These are phyloP conservation scores for Purpureocillium takamizusanense DNA, from an alignment of 2,329 filamentous ascomycete species.

Conservation along the genomic window DNA sequence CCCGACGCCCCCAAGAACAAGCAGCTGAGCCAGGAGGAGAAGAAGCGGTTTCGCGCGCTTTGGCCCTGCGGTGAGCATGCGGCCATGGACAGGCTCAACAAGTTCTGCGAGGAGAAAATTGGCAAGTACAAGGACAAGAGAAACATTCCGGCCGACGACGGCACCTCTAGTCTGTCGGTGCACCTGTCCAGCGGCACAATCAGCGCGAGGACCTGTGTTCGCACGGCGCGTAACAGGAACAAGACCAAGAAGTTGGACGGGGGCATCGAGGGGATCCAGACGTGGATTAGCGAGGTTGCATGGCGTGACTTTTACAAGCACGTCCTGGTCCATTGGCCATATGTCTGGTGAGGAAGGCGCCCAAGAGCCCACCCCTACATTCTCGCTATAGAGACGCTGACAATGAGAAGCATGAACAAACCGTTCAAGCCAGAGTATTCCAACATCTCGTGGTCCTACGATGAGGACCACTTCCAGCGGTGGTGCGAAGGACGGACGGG, in stretches of 20 bases:
- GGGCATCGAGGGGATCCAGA: conserved; percentile 55
- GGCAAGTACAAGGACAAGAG: conserved; percentile 52
- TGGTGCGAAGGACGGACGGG: conserved; percentile 72
- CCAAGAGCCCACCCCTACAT: no score
- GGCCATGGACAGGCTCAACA: conserved; percentile 52
- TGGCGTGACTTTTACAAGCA: conserved; percentile 89
- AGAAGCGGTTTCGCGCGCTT: conserved; percentile 43
- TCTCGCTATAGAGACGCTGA: conserved; percentile 5
- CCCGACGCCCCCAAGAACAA: conserved; percentile 58
- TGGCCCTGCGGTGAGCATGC: conserved; percentile 74
- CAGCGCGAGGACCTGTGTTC: conserved; percentile 57
- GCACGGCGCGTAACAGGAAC: conserved; percentile 53
- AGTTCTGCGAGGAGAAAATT: conserved; percentile 59
- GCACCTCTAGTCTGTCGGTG: conserved; percentile 62
- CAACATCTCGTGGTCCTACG: conserved; percentile 75
- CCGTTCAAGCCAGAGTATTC: conserved; percentile 73
- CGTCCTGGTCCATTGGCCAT: conserved; percentile 78
- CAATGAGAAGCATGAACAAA: conserved; percentile 40
- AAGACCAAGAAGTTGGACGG: conserved; percentile 56
- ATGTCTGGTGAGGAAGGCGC: conserved; percentile 58
- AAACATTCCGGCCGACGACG: conserved; percentile 53
- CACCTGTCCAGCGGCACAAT: conserved; percentile 64
- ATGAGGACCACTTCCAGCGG: conserved; percentile 55
- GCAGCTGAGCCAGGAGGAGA: conserved; percentile 47
- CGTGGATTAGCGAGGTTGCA: conserved; percentile 75